Base-by-base conservation (phyloP, 2,329 filamentous ascomycete genomes). In the Pseudogymnoascus sp. region DNA sequence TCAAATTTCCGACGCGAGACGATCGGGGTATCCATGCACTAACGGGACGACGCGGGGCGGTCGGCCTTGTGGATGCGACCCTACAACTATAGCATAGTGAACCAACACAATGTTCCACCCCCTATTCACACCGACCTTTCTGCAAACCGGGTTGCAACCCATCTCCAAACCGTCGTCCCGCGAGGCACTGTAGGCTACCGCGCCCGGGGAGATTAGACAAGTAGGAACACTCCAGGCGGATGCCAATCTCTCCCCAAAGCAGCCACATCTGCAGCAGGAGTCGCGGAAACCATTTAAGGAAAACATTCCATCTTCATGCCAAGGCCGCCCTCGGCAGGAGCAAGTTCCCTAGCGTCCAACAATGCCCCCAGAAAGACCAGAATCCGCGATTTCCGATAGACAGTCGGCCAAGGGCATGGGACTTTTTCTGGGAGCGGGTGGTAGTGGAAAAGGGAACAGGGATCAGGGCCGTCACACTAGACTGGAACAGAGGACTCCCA, bases 1-100 rank as follows among this genome's bases (percentile, higher is more conserved):
- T 53, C 46, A 53, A 53, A 53, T 53, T 53, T 53, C 46, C 46
- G 46, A 53, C 23, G 46, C 46, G 25, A 53, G 23, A 21, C 25
- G 25, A 16, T 53, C 43, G 11, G 23, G 21, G 23, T 28, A 49
- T 49, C 23, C 23, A 49, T 49, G 23, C 23, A 49, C 43, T 14
- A 49, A 53, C 46, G 46, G 46, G 46, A 31, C 16, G 46, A 31
- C 46, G 46, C 46, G 23, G 46, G 46, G 46, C 46, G 46, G 23
- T 2, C 23, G 46, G 23, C 14, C 23, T 53, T 53, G 46, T 2
- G 46, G 23, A 16, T 53, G 12, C 23, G 23, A 53, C 46, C 46
- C 46, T 53, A n/a, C 23, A 16, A 16, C 46, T 25, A 53, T 5
- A 53, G 23, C 9, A 31, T 11, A 31, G 28, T 31, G 11, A 53